These are phyloP conservation scores for Thelephora terrestris DNA, from an alignment of 1,284 basidiomycete genomes.

Conservation along the genomic window DNA sequence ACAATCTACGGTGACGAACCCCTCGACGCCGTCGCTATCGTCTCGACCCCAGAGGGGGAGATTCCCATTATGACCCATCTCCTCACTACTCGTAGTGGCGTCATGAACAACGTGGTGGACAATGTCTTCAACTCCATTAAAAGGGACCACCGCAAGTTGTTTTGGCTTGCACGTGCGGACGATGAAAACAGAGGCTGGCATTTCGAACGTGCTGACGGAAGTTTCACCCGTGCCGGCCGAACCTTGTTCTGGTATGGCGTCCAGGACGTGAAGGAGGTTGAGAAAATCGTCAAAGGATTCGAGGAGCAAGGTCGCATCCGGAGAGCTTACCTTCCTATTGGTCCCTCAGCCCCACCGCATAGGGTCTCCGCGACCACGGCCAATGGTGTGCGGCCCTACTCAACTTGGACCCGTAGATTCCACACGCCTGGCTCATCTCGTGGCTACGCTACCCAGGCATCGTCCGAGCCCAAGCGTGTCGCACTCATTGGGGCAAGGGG, in stretches of 20 bases:
- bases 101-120: constrained; percentile 92
- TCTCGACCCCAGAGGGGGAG: constrained; percentile 86
- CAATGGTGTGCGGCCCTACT: constrained; percentile 50
- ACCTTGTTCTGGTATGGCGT: constrained; percentile 98
- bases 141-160: constrained; percentile 89
- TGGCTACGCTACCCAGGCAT: constrained; percentile 51
- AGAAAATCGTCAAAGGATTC: constrained; percentile 74
- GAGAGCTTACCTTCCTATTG: constrained; percentile 61
- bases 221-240: constrained; percentile 89
- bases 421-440: constrained; percentile 38
- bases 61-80: constrained; percentile 90
- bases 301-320: constrained; percentile 84
- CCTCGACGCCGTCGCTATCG: constrained; percentile 90
- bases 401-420: constrained; percentile 52
- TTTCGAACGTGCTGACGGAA: constrained; percentile 96
- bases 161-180: constrained; percentile 94
- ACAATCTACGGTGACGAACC: constrained; percentile 98
- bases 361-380: constrained; percentile 27
- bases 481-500: constrained; percentile 94
- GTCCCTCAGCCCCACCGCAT: constrained; percentile 66
- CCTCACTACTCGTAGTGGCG: constrained; percentile 78
- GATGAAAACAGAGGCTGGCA: constrained; percentile 98
- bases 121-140: constrained; percentile 95
- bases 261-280: constrained; percentile 87
- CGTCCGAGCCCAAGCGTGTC: constrained; percentile 74